phyloP scores from a whole-genome alignment of 257 asterid species.

The Solanum appendiculatum region DNA sequence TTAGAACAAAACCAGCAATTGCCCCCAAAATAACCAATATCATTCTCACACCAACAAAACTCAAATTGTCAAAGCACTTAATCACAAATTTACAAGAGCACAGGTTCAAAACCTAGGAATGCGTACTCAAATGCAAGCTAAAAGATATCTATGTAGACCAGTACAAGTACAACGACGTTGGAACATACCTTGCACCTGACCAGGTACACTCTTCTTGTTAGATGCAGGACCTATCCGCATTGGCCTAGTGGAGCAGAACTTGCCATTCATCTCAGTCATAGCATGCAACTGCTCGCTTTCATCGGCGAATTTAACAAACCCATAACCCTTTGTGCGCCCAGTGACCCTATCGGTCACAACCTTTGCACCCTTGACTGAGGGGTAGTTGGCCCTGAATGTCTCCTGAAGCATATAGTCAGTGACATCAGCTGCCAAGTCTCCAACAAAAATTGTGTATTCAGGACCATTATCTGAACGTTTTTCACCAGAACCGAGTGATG shows the following conservation, averaged over 20 bases:
- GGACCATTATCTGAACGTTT: conserved; percentile 67
- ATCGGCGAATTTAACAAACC: conserved; percentile 79
- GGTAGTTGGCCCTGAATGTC: conserved; percentile 64
- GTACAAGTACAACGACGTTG: not conserved
- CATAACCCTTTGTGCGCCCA: conserved; percentile 88
- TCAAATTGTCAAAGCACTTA: conserved; percentile 13
- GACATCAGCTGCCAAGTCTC: conserved; percentile 93
- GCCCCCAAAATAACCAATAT: conserved; percentile 20
- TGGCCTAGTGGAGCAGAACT: conserved; percentile 79
- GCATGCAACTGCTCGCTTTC: conserved; percentile 82
- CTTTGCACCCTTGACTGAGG: conserved; percentile 80
- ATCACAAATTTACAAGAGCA: conserved; percentile 7
- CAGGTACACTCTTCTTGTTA: conserved; percentile 59
- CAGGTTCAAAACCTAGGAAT: not conserved
- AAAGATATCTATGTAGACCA: conserved; percentile 4
- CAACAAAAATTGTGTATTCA: conserved; percentile 79
- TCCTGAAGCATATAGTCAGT: conserved; percentile 88
- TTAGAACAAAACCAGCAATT: not conserved
- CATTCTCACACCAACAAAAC: conserved; percentile 26
- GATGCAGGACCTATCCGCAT: conserved; percentile 97
- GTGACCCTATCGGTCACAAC: conserved; percentile 81
- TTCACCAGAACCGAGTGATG: conserved; percentile 88
- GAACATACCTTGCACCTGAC: conserved; percentile 57
- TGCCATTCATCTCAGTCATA: conserved; percentile 94
- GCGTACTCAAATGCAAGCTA: not conserved